Evolutionary conservation across 1,284 basidiomycete genomes (phyloP), one percentile per base, ranked within the genome.

Genomic region (Xanthoconium separans): DNA sequence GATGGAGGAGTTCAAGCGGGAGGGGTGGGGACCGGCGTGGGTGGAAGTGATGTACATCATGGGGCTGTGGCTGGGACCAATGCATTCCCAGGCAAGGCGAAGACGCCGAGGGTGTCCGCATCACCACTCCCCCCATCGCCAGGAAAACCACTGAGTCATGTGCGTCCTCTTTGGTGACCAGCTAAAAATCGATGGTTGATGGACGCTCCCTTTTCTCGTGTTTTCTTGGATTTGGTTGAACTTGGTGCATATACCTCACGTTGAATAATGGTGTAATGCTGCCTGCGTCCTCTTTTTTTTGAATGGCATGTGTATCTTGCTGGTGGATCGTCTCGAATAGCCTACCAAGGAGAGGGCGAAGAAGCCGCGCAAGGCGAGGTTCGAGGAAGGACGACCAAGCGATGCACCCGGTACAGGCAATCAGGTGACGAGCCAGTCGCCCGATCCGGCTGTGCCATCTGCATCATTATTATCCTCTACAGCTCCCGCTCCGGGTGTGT

Each of bases 161-260:
- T 91, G 82, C 85, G 88, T 91, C 80, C 79, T 76, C 80, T 83
- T 77, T 76, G 84, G 83, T 82, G 76, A 84, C 80, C 50, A 62
- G 60, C 45, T 65, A 18, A 37, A 44, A 58, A 65, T 58, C 54
- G 54, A 67, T 71, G 70, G 69, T 69, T 69, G 62, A 69, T 67
- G 66, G 68, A 57, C 53, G 27, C 44, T 33, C 36, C 12, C 37
- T 42, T 30, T 7, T 22, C 27, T 2, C 48, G 65, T 59, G 20
- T 40, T 37, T 40, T 51, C 22, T 50, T 59, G 42, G 34, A 16
- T 42, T 49, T 58, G 50, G 39, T 44, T 63, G 51, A 46, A 62
- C 51, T 50, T 54, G 36, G 62, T 63, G 65, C 65, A 55, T 62
- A 62, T 61, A 65, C 65, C 62, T 66, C 62, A 62, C 49, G 54